A percentile compares a stretch with the other conserved stretches of the same genome.
These are phyloP conservation scores for Jackrogersella multiformis DNA, from an alignment of 495 filamentous ascomycete genomes.

Conservation along the genomic window DNA sequence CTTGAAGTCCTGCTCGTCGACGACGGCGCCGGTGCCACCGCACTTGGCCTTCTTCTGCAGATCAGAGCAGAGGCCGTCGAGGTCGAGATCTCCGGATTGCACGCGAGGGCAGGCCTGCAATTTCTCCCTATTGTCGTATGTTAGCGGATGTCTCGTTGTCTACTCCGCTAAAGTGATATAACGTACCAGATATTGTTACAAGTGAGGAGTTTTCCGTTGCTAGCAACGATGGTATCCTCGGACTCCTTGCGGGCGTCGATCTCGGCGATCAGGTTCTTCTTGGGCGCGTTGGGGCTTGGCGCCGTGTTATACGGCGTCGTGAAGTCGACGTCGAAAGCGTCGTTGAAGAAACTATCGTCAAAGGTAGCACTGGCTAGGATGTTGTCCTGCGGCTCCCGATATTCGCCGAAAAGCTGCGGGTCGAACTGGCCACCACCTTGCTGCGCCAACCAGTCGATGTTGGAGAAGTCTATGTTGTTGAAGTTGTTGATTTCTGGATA, in stretches of 20 bases:
- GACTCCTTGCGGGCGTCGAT: constrained; percentile 77
- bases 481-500: constrained; percentile 48
- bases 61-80: constrained; percentile 91
- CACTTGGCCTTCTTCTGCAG: constrained; percentile 97
- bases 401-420: constrained; percentile 90
- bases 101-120: constrained; percentile 87
- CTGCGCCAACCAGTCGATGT: constrained; percentile 80
- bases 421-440: constrained; percentile 92
- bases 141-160: constrained; percentile 38
- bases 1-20: constrained; percentile 89
- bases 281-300: constrained; percentile 56
- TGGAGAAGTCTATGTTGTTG: constrained; percentile 51
- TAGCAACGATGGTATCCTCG: constrained; percentile 69
- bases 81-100: constrained; percentile 86
- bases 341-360: constrained; percentile 86
- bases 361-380: constrained; percentile 65
- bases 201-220: constrained; percentile 69
- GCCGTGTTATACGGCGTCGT: constrained; percentile 75
- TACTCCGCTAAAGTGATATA: constrained; percentile 4
- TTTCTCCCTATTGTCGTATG: constrained; percentile 75
- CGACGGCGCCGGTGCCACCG: constrained; percentile 89
- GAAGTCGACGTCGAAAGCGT: constrained; percentile 84
- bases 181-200: constrained; percentile 95
- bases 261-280: constrained; percentile 75
- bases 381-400: constrained; percentile 88